These are phyloP conservation scores for Scolecobasidium constrictum DNA, from an alignment of 2,329 filamentous ascomycete genomes.

Conservation along the genomic window DNA sequence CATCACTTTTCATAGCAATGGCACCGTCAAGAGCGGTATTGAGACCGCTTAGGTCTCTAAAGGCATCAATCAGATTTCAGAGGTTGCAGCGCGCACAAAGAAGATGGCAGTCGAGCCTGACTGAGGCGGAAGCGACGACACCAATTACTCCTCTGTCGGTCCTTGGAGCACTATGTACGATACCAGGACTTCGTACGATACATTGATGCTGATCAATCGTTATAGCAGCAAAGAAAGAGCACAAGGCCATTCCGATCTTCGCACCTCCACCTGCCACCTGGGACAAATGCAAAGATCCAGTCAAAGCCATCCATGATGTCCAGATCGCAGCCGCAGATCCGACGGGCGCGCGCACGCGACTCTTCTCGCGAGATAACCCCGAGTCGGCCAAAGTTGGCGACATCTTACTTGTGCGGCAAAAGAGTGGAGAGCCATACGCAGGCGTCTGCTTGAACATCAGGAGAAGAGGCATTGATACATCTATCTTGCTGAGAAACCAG, in stretches of 20 bases:
- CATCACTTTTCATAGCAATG: conserved; percentile 5
- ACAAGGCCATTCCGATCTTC: conserved; percentile 39
- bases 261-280: conserved; percentile 46
- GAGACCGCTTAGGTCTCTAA: conserved; percentile 2
- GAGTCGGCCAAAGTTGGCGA: conserved; percentile 79
- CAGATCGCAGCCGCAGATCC: conserved; percentile 74
- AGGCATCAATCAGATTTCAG: conserved; percentile 4
- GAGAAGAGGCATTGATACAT: conserved; percentile 77
- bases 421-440: conserved; percentile 77
- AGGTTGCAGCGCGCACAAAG: conserved; percentile 4
- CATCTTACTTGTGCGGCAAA: conserved; percentile 79
- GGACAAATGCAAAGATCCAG: conserved; percentile 51
- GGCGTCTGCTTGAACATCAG: conserved; percentile 84
- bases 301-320: conserved; percentile 53
- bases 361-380: conserved; percentile 68
- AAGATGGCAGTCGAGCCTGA: conserved; percentile 4
- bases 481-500: conserved; percentile 75
- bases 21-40: conserved; percentile 5
- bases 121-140: conserved; percentile 5
- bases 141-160: conserved; percentile 11
- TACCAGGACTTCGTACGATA: background rate
- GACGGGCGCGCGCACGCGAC: conserved; percentile 65
- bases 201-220: background rate
- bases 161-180: background rate
- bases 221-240: conserved; percentile 11